A percentile compares a stretch with the other conserved stretches of the same genome.
These are phyloP conservation scores for Hymenoscyphus fructigenus DNA, from an alignment of 2,329 filamentous ascomycete genomes.

Conservation along the genomic window DNA sequence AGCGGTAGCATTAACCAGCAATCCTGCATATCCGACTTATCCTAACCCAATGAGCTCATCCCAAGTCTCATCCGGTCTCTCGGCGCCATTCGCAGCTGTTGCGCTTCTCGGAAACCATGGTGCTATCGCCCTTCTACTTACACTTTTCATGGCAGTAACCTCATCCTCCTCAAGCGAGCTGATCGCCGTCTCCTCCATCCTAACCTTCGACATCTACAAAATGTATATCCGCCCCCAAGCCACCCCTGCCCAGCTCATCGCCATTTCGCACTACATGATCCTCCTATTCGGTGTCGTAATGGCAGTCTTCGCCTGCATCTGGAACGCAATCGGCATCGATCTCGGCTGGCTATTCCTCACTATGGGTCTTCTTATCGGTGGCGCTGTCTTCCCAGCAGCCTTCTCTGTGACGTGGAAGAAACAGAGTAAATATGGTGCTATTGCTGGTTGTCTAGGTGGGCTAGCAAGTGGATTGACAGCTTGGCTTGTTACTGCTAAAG, in stretches of 20 bases:
- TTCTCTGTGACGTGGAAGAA: constrained; percentile 53
- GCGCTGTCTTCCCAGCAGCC: constrained; percentile 52
- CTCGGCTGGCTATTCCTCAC: constrained; percentile 55
- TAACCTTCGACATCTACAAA: constrained; percentile 82
- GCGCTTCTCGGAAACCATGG: constrained; percentile 70
- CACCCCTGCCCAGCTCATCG: constrained; percentile 49
- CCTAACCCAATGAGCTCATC: constrained; percentile 49
- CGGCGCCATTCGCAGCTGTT: constrained; percentile 67
- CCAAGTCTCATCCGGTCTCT: constrained; percentile 67
- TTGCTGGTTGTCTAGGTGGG: constrained; percentile 48
- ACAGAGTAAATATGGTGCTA: constrained; percentile 48
- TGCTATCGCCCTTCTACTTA: constrained; percentile 63
- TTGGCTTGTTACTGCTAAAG: constrained; percentile 50
- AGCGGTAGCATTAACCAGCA: constrained; percentile 48
- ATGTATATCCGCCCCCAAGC: constrained; percentile 78
- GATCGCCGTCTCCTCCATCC: constrained; percentile 80
- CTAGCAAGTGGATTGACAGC: constrained; percentile 49
- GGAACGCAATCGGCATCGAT: constrained; percentile 54
- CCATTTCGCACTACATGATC: constrained; percentile 52
- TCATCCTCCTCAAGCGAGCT: constrained; percentile 79
- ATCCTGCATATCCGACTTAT: constrained; percentile 52
- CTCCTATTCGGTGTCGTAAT: constrained; percentile 52
- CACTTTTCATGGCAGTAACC: constrained; percentile 76
- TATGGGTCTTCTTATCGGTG: constrained; percentile 54
- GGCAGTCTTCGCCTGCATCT: constrained; percentile 50